Percentiles rank a stretch among this genome's conserved stretches.
Evolutionary conservation across 306 rosid genomes (phyloP).

Genomic region (Quercus rubra): DNA sequence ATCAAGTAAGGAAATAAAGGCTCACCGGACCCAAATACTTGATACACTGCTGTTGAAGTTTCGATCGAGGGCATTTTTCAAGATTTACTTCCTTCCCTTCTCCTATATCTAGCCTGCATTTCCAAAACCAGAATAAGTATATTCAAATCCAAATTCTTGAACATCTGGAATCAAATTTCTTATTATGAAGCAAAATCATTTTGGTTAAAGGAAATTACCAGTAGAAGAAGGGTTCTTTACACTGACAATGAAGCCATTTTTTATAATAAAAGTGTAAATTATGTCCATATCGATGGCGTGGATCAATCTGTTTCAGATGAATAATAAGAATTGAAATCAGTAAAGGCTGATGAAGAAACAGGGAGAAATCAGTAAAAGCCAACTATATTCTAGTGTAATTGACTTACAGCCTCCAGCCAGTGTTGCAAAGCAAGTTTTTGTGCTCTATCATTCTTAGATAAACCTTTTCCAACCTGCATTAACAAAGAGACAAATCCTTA

Average conservation of each 20-base stretch:
- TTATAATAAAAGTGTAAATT: slow-evolving; percentile 82
- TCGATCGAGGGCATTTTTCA: slow-evolving; percentile 73
- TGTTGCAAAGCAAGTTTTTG: slow-evolving; percentile 96
- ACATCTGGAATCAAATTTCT: neutral
- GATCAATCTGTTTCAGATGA: slow-evolving; percentile 69
- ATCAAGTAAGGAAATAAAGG: slow-evolving; percentile 16
- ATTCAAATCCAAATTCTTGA: slow-evolving; percentile 7
- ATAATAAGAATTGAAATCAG: slow-evolving; percentile 21
- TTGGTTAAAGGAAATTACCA: slow-evolving; percentile 50
- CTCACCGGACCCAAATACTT: slow-evolving; percentile 98
- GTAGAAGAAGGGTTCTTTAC: slow-evolving; percentile 97
- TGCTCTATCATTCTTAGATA: slow-evolving; percentile 86
- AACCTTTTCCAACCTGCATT: slow-evolving; percentile 95
- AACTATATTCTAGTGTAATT: neutral
- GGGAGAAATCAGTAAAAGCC: neutral
- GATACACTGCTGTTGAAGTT: slow-evolving; percentile 92
- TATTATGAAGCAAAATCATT: slow-evolving; percentile 1
- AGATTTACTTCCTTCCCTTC: slow-evolving; percentile 91
- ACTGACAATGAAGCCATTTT: slow-evolving; percentile 86
- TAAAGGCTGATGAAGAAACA: slow-evolving; percentile 14
- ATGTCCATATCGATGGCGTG: slow-evolving; percentile 98
- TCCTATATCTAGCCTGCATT: slow-evolving; percentile 90
- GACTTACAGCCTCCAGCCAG: slow-evolving; percentile 99
- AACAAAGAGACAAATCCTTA: slow-evolving; percentile 11
- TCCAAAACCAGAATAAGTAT: slow-evolving; percentile 9